phyloP scores from a whole-genome alignment of 163 green algal species.

The Chloromonas sp. region DNA sequence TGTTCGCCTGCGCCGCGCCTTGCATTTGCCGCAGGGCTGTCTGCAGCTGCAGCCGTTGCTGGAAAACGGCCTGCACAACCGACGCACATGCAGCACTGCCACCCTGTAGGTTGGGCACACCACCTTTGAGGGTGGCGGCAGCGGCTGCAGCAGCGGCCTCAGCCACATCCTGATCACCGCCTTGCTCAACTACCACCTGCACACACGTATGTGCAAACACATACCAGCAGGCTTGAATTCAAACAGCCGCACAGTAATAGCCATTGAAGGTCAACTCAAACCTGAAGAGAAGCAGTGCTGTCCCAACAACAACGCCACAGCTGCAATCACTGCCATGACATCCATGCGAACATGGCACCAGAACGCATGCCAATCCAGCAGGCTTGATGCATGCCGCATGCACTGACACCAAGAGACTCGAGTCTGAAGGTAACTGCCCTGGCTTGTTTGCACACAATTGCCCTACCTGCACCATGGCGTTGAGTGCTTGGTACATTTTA shows the following conservation, averaged over 20 bases:
- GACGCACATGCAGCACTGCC: background rate
- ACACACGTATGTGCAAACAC: background rate
- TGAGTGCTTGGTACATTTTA: constrained; percentile 16
- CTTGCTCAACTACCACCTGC: background rate
- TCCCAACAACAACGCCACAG: no score
- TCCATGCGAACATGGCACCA: no score
- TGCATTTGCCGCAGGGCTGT: background rate
- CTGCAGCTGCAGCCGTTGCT: background rate
- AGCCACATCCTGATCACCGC: background rate
- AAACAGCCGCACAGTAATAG: background rate
- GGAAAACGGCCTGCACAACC: background rate
- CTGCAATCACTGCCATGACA: no score
- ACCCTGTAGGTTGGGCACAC: background rate
- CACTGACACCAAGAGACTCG: no score
- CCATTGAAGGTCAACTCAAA: no score
- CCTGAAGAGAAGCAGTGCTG: no score
- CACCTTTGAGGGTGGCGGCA: background rate
- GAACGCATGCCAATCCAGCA: no score
- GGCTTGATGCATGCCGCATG: no score
- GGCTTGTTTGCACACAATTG: no score
- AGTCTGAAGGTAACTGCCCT: no score
- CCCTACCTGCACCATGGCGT: constrained; percentile 8
- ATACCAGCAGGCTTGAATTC: no score
- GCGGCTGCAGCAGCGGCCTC: background rate
- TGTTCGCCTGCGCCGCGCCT: background rate